Percentiles rank a stretch among this genome's conserved stretches.
phyloP scores from a whole-genome alignment of 306 rosid genomes.

The Prunus campanulata region DNA sequence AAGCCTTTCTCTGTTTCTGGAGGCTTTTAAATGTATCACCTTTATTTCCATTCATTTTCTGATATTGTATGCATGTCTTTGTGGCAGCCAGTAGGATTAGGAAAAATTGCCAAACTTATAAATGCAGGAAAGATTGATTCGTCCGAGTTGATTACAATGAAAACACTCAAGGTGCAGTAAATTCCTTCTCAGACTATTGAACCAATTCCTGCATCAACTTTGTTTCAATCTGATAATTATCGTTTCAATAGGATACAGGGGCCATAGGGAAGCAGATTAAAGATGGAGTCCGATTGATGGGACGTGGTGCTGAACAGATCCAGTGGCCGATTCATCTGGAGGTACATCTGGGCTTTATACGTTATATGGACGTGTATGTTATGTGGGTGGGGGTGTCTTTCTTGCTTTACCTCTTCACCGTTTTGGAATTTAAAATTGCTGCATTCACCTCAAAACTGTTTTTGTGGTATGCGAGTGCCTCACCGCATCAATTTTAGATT shows the following conservation, averaged over 20 bases:
- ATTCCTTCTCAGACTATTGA: slow-evolving; percentile 18
- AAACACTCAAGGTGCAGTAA: slow-evolving; percentile 79
- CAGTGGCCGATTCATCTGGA: slow-evolving; percentile 92
- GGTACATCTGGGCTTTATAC: slow-evolving; percentile 40
- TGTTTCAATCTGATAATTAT: slow-evolving; percentile 26
- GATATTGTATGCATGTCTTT: slow-evolving; percentile 8
- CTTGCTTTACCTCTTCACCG: slow-evolving; percentile 5
- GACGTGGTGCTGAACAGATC: slow-evolving; percentile 88
- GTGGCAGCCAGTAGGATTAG: slow-evolving; percentile 87
- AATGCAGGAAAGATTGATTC: slow-evolving; percentile 90
- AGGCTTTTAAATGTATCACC: background rate
- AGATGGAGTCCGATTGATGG: slow-evolving; percentile 95
- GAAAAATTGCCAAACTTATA: slow-evolving; percentile 76
- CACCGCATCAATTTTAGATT: background rate
- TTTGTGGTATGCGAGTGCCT: background rate
- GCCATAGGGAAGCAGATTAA: slow-evolving; percentile 88
- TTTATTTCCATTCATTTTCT: slow-evolving; percentile 8
- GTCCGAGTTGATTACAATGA: slow-evolving; percentile 86
- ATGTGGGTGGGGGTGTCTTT: background rate
- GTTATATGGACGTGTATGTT: slow-evolving; percentile 9
- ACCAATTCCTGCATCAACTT: slow-evolving; percentile 23
- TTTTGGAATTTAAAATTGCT: slow-evolving; percentile 4
- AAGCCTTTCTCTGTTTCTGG: background rate
- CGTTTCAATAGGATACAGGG: slow-evolving; percentile 68
- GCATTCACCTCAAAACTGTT: slow-evolving; percentile 8